A percentile compares a stretch with the other conserved stretches of the same genome.
Evolutionary conservation across 352 stramenopile genomes (phyloP).

Genomic region (Globisporangium orthogonon): DNA sequence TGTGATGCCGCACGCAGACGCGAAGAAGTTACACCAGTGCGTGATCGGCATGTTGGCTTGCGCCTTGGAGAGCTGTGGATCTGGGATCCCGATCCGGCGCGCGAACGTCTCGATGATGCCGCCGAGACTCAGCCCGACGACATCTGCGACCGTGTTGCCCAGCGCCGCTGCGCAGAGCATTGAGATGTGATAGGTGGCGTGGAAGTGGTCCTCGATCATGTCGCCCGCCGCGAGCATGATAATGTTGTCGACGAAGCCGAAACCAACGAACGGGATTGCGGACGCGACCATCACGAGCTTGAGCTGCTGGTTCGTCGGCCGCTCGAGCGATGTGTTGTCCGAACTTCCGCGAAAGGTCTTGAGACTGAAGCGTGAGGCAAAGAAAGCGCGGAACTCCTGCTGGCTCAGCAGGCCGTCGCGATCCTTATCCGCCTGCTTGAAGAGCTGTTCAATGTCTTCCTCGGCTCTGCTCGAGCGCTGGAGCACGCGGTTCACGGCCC

Average conservation of each 20-base stretch:
- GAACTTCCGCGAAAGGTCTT: slow-evolving; percentile 31
- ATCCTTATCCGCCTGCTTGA: slow-evolving; percentile 65
- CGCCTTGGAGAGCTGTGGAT: slow-evolving; percentile 68
- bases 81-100: slow-evolving; percentile 52
- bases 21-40: slow-evolving; percentile 70
- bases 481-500: slow-evolving; percentile 42
- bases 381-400: slow-evolving; percentile 58
- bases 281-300: slow-evolving; percentile 73
- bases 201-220: slow-evolving; percentile 93
- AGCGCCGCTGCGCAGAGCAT: slow-evolving; percentile 93
- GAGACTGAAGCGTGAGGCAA: slow-evolving; percentile 62
- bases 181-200: slow-evolving; percentile 92
- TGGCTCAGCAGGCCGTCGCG: slow-evolving; percentile 55
- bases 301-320: slow-evolving; percentile 57
- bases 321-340: slow-evolving; percentile 25
- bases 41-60: slow-evolving; percentile 75
- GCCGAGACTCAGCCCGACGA: slow-evolving; percentile 91
- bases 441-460: slow-evolving; percentile 61
- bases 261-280: slow-evolving; percentile 77
- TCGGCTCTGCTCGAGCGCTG: slow-evolving; percentile 27
- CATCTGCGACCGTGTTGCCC: slow-evolving; percentile 93
- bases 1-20: slow-evolving; percentile 77
- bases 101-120: slow-evolving; percentile 87
- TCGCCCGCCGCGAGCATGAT: slow-evolving; percentile 89
- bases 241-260: slow-evolving; percentile 84